A percentile compares a stretch with the other conserved stretches of the same genome.
These are phyloP conservation scores for Colletotrichum tanaceti DNA, from an alignment of 2,329 filamentous ascomycete species.

Conservation along the genomic window DNA sequence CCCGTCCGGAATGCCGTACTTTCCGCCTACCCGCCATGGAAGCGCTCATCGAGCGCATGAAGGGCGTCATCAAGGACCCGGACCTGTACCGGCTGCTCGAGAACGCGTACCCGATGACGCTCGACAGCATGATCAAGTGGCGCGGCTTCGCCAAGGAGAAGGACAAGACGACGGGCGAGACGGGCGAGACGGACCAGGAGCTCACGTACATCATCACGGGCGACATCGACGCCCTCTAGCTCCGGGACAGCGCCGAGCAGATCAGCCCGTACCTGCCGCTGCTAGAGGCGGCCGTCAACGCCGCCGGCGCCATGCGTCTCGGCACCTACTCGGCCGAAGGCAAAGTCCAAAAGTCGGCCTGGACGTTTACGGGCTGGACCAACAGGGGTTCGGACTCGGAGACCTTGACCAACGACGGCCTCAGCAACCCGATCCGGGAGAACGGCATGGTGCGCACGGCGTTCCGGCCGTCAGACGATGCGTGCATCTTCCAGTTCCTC, in stretches of 20 bases:
- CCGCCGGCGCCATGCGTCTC: conserved; percentile 76
- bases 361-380: conserved; percentile 82
- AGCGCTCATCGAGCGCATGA: conserved; percentile 68
- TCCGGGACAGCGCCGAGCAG: conserved; percentile 84
- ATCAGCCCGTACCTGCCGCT: conserved; percentile 75
- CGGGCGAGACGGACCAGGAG: conserved; percentile 59
- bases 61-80: conserved; percentile 55
- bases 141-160: conserved; percentile 67
- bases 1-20: conserved; percentile 79
- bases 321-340: conserved; percentile 77
- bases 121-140: conserved; percentile 86
- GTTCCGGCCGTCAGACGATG: conserved; percentile 87
- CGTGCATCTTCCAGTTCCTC: conserved; percentile 85
- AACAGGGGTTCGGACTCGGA: conserved; percentile 82
- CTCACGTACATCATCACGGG: conserved; percentile 86
- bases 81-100: conserved; percentile 85
- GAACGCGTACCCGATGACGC: conserved; percentile 84
- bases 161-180: conserved; percentile 42
- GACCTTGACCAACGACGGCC: conserved; percentile 80
- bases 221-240: conserved; percentile 89
- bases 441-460: conserved; percentile 88
- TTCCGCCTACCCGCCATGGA: conserved; percentile 84
- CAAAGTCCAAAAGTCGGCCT: conserved; percentile 68
- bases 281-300: conserved; percentile 72
- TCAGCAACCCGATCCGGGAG: conserved; percentile 83